phyloP scores from a whole-genome alignment of 2,329 filamentous ascomycete genomes.

The Stachybotrys echinatus region DNA sequence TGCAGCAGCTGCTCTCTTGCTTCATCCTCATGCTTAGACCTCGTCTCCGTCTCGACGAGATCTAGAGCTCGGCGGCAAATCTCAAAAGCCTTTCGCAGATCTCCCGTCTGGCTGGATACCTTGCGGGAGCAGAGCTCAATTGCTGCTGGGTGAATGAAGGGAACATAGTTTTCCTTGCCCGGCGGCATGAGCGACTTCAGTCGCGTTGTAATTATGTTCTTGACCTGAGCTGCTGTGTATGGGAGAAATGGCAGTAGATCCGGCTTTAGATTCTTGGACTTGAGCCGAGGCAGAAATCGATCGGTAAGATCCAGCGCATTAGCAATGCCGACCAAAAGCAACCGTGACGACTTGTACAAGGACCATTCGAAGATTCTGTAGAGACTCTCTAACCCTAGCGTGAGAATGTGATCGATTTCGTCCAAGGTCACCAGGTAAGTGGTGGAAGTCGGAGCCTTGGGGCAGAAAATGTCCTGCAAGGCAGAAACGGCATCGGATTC shows the following conservation, averaged over 20 bases:
- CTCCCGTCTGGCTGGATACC: slow-evolving; percentile 88
- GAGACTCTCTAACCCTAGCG: slow-evolving; percentile 79
- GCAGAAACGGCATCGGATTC: slow-evolving; percentile 64
- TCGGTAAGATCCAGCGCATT: slow-evolving; percentile 95
- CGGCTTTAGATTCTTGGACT: slow-evolving; percentile 87
- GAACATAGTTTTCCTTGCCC: slow-evolving; percentile 58
- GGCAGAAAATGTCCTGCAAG: slow-evolving; percentile 66
- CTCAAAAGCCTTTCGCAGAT: slow-evolving; percentile 91
- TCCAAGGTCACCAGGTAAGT: slow-evolving; percentile 85
- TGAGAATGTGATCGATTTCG: slow-evolving; percentile 91
- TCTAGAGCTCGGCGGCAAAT: slow-evolving; percentile 88
- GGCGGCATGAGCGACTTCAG: slow-evolving; percentile 67
- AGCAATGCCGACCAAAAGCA: slow-evolving; percentile 86
- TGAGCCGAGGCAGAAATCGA: slow-evolving; percentile 87
- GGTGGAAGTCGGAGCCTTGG: slow-evolving; percentile 47
- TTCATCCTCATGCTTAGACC: slow-evolving; percentile 63
- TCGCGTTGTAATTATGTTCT: slow-evolving; percentile 77
- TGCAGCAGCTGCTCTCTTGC: slow-evolving; percentile 50
- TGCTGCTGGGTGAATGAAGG: slow-evolving; percentile 89
- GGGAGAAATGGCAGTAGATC: slow-evolving; percentile 87
- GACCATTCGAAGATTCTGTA: slow-evolving; percentile 98
- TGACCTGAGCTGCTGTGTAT: slow-evolving; percentile 84
- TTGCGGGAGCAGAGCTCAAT: slow-evolving; percentile 94
- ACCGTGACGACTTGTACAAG: slow-evolving; percentile 69
- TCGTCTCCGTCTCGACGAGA: slow-evolving; percentile 79